Conservation (phyloP, 495 filamentous ascomycete genomes). For the Podospora conica region DNA sequence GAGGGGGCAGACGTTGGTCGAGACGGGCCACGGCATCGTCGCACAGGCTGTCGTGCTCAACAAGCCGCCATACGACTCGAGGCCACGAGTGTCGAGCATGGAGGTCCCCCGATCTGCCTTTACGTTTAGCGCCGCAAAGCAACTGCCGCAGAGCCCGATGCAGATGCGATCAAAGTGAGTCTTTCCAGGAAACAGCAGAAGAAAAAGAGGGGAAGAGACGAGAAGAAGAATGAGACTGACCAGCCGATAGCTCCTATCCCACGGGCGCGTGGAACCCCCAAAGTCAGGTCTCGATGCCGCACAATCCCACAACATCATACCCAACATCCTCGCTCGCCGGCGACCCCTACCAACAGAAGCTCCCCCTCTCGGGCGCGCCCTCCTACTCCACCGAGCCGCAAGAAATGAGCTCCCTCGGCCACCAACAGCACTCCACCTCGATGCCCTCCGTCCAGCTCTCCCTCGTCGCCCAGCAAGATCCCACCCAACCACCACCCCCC, state of each 20-base stretch:
- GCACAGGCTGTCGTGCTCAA: conserved; percentile 41
- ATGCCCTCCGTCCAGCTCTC: conserved; percentile 47
- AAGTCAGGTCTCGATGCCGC: conserved; percentile 37
- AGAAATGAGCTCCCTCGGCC: conserved; percentile 35
- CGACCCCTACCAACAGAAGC: conserved; percentile 44
- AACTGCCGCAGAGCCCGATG: conserved; percentile 47
- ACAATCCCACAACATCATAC: conserved; percentile 33
- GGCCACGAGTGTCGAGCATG: conserved; percentile 39
- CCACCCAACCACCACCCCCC: conserved; percentile 20
- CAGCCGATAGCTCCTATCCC: conserved; percentile 27
- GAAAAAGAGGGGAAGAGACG: neutral
- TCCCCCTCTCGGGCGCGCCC: conserved; percentile 37
- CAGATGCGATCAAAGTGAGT: conserved; percentile 49
- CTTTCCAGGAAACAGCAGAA: neutral
- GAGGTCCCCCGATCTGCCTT: conserved; percentile 47
- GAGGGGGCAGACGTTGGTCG: conserved; percentile 48
- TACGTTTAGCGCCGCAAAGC: conserved; percentile 47
- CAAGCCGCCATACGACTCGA: conserved; percentile 44
- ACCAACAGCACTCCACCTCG: conserved; percentile 33
- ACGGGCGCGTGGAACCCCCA: conserved; percentile 31
- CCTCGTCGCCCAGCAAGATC: conserved; percentile 32
- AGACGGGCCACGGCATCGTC: conserved; percentile 43
- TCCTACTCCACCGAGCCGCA: conserved; percentile 44
- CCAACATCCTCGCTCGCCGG: conserved; percentile 37
- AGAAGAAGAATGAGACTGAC: neutral